Conservation (phyloP, 306 rosid species). For the Psophocarpus tetragonolobus region DNA sequence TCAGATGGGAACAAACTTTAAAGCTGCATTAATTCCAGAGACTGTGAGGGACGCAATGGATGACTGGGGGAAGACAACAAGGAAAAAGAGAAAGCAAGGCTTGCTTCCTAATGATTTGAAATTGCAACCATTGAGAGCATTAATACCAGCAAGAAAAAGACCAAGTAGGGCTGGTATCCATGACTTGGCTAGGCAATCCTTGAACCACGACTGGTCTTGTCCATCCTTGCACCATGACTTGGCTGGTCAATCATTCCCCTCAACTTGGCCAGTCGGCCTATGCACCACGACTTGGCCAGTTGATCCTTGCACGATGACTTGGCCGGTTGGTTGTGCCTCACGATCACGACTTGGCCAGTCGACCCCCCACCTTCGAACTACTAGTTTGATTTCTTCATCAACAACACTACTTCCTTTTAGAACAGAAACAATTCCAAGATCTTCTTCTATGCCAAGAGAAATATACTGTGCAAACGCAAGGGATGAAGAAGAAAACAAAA, state of each 20-base stretch:
- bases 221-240: no score
- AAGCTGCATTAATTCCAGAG: conserved; percentile 71
- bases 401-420: conserved; percentile 12
- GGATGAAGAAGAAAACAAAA: neutral
- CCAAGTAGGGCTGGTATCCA: conserved; percentile 44
- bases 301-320: no score
- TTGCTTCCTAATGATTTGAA: conserved; percentile 52
- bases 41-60: conserved; percentile 64
- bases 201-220: no score
- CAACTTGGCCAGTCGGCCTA: no score
- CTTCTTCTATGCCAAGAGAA: conserved; percentile 52
- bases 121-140: conserved; percentile 37
- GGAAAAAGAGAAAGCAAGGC: conserved; percentile 62
- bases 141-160: conserved; percentile 34
- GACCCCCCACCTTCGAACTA: conserved; percentile 53
- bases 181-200: no score
- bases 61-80: conserved; percentile 62
- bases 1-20: conserved; percentile 86
- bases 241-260: no score
- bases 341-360: no score
- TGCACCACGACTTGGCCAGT: no score
- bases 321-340: no score
- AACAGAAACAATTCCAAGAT: conserved; percentile 39
- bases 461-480: conserved; percentile 24
- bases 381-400: conserved; percentile 44